phyloP scores from a whole-genome alignment of 2,329 filamentous ascomycete genomes.

The Cordyceps javanica region DNA sequence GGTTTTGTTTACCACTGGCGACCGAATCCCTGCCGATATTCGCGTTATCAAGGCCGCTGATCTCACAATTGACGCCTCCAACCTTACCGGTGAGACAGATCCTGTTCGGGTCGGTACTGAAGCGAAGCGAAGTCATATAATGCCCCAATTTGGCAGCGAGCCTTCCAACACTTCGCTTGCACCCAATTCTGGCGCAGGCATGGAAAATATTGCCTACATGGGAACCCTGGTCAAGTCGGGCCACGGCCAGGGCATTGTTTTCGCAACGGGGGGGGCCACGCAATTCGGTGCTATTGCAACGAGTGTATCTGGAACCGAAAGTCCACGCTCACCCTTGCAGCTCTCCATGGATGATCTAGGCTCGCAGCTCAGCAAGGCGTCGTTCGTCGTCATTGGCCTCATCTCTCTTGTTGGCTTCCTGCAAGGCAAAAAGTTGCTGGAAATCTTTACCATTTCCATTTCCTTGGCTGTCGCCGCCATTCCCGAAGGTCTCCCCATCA shows the following conservation, averaged over 20 bases:
- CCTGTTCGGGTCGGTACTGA: slow-evolving; percentile 74
- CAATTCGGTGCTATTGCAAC: slow-evolving; percentile 96
- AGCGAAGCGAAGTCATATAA: slow-evolving; percentile 33
- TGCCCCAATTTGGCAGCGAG: slow-evolving; percentile 6
- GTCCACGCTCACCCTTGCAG: slow-evolving; percentile 87
- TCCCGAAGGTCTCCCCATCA: slow-evolving; percentile 92
- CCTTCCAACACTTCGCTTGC: neutral
- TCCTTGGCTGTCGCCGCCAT: slow-evolving; percentile 95
- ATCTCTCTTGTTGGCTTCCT: slow-evolving; percentile 88
- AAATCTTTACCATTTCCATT: slow-evolving; percentile 97
- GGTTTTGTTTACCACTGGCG: slow-evolving; percentile 89
- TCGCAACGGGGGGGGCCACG: slow-evolving; percentile 86
- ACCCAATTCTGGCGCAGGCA: slow-evolving; percentile 34
- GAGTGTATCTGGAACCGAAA: slow-evolving; percentile 90
- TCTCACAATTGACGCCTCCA: slow-evolving; percentile 91
- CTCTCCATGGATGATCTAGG: slow-evolving; percentile 96
- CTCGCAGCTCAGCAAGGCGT: slow-evolving; percentile 93
- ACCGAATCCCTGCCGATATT: slow-evolving; percentile 93
- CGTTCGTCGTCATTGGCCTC: slow-evolving; percentile 86
- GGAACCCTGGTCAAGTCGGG: slow-evolving; percentile 92
- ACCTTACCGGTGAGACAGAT: slow-evolving; percentile 93
- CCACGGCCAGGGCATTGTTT: slow-evolving; percentile 93
- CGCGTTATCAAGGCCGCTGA: slow-evolving; percentile 87
- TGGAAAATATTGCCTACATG: slow-evolving; percentile 96
- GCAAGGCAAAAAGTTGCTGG: slow-evolving; percentile 81